phyloP scores from a whole-genome alignment of 352 stramenopile species.

The Pythium insidiosum region DNA sequence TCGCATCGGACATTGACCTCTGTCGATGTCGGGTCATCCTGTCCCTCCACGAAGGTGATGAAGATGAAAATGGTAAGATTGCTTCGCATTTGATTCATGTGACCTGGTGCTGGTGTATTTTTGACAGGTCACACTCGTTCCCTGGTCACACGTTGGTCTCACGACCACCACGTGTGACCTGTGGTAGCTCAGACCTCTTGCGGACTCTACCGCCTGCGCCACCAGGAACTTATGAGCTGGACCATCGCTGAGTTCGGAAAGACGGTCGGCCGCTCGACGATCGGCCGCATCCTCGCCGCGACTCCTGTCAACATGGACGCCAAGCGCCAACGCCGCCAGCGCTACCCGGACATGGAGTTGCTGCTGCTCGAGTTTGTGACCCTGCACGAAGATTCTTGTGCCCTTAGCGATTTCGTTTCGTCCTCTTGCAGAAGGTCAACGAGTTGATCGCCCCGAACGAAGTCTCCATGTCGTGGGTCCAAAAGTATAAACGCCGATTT shows the following conservation, averaged over 20 bases:
- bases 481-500: slow-evolving; percentile 6
- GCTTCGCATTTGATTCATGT: no score
- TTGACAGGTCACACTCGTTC: no score
- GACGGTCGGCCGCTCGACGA: slow-evolving; percentile 1
- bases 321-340: background rate
- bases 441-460: background rate
- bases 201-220: no score
- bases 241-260: slow-evolving; percentile 6
- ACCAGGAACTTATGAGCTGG: slow-evolving; percentile 4
- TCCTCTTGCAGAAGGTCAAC: slow-evolving; percentile 5
- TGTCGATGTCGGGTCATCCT: no score
- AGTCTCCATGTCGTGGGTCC: slow-evolving; percentile 6
- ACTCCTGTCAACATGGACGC: background rate
- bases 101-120: no score
- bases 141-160: no score
- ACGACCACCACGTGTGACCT: no score
- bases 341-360: slow-evolving; percentile 5
- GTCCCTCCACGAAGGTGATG: no score
- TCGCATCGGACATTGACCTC: no score
- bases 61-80: no score
- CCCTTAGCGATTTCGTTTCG: slow-evolving; percentile 4
- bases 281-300: slow-evolving; percentile 1
- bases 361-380: slow-evolving; percentile 2
- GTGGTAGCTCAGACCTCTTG: no score
- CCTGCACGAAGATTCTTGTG: background rate